Evolutionary conservation across 306 rosid species (phyloP).

Genomic region (Quercus glauca): DNA sequence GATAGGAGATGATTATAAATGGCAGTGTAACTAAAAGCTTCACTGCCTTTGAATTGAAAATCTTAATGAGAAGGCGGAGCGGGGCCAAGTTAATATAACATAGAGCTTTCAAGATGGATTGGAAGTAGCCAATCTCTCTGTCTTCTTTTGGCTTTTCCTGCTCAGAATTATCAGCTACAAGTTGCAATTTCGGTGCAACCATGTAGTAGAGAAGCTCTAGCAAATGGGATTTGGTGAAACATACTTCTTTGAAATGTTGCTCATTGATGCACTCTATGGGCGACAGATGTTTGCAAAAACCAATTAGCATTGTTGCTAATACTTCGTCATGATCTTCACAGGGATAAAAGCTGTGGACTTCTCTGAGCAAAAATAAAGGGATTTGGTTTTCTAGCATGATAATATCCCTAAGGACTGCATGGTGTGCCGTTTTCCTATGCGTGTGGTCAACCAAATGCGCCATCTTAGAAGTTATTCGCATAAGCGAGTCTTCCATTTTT

Average conservation of each 20-base stretch:
- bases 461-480: not conserved
- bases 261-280: constrained; percentile 1
- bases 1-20: not conserved
- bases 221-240: constrained; percentile 1
- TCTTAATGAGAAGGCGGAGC: not conserved
- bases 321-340: not conserved
- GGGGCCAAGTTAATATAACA: not conserved
- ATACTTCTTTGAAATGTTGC: not conserved
- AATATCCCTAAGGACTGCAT: constrained; percentile 9
- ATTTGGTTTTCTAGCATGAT: constrained; percentile 16
- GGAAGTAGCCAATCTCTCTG: not conserved
- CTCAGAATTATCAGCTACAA: not conserved
- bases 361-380: constrained; percentile 3
- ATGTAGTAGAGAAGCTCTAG: constrained; percentile 6
- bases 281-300: not conserved
- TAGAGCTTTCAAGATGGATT: not conserved
- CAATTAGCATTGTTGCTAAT: not conserved
- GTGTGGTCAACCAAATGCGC: not conserved
- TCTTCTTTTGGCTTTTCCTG: not conserved
- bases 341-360: not conserved
- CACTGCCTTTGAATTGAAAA: not conserved
- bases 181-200: not conserved
- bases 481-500: not conserved
- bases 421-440: not conserved
- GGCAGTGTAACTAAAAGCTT: not conserved